Percentiles rank a stretch among this genome's conserved stretches.
phyloP scores from a whole-genome alignment of 1,284 basidiomycete genomes.

The Ustilago loliicola region DNA sequence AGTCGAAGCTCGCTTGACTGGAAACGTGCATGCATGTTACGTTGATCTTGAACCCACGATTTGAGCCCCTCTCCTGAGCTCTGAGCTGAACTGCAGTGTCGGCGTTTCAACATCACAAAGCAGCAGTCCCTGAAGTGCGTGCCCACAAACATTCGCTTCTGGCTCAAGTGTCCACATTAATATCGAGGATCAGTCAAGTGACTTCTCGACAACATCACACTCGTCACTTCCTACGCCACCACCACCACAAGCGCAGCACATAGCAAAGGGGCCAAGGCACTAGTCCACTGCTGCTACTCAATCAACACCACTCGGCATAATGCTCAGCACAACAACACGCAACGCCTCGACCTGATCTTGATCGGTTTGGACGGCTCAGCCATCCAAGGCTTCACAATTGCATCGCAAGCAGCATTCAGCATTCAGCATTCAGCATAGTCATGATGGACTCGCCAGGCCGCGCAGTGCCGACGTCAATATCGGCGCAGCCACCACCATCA shows the following conservation, averaged over 20 bases:
- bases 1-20: background rate
- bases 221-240: background rate
- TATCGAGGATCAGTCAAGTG: slow-evolving; percentile 2
- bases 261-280: background rate
- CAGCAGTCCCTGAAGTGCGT: background rate
- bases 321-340: background rate
- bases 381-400: background rate
- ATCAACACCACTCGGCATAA: background rate
- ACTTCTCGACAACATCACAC: background rate
- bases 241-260: background rate
- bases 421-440: background rate
- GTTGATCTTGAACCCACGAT: background rate
- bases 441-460: background rate
- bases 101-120: background rate
- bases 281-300: background rate
- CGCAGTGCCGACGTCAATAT: slow-evolving; percentile 3
- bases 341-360: background rate
- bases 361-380: background rate
- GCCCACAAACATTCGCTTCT: background rate
- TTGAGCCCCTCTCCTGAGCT: background rate
- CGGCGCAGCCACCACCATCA: slow-evolving; percentile 15
- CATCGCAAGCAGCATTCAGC: slow-evolving; percentile 1
- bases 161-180: no score
- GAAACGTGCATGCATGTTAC: slow-evolving; percentile 9
- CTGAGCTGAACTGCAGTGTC: background rate